Evolutionary conservation across 1,284 basidiomycete genomes (phyloP).

Genomic region (Garcileccinum viscosum): DNA sequence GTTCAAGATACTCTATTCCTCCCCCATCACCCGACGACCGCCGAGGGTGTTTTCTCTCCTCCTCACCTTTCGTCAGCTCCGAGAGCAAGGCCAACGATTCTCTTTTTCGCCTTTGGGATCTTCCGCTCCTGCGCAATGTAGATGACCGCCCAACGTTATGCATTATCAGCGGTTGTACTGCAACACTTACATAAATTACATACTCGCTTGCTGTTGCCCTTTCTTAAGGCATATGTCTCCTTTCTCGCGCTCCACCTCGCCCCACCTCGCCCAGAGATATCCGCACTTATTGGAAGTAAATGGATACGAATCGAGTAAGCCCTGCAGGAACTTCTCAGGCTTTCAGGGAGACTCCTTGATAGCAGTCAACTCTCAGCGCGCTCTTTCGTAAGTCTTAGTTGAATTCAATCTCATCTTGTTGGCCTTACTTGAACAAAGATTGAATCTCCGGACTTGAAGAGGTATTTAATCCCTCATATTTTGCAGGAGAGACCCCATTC

Average conservation of each 20-base stretch:
- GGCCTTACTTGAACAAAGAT: background rate
- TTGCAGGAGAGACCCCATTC: background rate
- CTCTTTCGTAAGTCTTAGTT: background rate
- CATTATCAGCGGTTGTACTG: too few relatives aligned
- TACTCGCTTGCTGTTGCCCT: background rate
- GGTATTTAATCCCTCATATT: background rate
- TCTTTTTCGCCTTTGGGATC: background rate
- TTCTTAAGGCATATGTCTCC: background rate
- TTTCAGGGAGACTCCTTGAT: background rate
- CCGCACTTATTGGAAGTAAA: background rate
- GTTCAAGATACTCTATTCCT: background rate
- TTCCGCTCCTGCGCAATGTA: background rate
- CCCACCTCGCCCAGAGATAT: background rate
- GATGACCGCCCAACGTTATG: too few relatives aligned
- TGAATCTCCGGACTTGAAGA: background rate
- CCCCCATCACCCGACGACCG: background rate
- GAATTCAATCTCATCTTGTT: background rate
- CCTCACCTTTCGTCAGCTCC: background rate
- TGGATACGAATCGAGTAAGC: too few relatives aligned
- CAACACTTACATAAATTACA: too few relatives aligned
- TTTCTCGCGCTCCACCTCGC: background rate
- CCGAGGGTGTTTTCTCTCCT: background rate
- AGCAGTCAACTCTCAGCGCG: background rate
- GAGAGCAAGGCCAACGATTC: background rate
- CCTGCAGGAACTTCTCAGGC: background rate